phyloP scores from a whole-genome alignment of 192 early-diverging fungal species.

The Backusella australiensis region DNA sequence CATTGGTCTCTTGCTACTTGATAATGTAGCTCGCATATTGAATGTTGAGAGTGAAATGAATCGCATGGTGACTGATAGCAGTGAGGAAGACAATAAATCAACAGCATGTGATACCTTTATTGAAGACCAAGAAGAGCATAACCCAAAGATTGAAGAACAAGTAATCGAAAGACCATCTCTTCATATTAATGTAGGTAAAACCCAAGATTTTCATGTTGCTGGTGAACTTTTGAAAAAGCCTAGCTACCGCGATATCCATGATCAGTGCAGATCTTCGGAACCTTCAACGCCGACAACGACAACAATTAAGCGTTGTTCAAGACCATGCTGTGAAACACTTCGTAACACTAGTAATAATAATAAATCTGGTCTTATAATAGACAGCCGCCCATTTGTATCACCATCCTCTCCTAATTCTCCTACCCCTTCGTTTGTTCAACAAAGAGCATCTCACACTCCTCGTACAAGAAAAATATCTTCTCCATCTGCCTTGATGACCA shows the following conservation, averaged over 20 bases:
- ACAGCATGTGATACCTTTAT: background rate
- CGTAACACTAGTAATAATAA: slow-evolving; percentile 5
- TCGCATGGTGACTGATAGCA: background rate
- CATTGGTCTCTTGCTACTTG: slow-evolving; percentile 1
- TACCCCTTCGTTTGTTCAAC: background rate
- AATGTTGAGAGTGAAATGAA: background rate
- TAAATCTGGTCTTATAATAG: background rate
- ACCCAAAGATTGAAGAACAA: background rate
- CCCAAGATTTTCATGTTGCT: background rate
- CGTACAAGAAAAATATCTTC: slow-evolving; percentile 6
- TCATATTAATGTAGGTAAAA: background rate
- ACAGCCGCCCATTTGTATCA: background rate
- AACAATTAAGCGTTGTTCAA: background rate
- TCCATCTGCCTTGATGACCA: background rate
- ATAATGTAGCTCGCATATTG: background rate
- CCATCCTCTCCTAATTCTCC: background rate
- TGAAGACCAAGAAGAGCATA: background rate
- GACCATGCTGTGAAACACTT: slow-evolving; percentile 4
- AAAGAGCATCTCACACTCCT: background rate
- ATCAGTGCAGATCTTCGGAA: slow-evolving; percentile 8
- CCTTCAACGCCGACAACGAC: background rate
- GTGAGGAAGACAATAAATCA: background rate
- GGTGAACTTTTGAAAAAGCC: background rate
- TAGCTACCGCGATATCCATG: slow-evolving; percentile 1
- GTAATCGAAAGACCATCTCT: background rate